A percentile compares a stretch with the other conserved stretches of the same genome.
These are phyloP conservation scores for Aleurites moluccanus DNA, from an alignment of 441 rosid genomes.

Conservation along the genomic window DNA sequence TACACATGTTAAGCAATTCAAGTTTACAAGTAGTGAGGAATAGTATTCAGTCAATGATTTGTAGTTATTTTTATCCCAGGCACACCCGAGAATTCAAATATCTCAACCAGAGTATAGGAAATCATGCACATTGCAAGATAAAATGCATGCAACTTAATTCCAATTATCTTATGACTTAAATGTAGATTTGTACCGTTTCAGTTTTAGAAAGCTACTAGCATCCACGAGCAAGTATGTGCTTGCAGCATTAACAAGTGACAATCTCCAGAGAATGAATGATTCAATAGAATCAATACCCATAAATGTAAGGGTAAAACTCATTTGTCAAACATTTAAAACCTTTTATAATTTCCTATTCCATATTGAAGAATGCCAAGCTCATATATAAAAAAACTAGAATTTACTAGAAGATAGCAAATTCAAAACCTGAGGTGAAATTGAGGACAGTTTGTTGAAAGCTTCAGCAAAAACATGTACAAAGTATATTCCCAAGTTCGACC, in stretches of 20 bases:
- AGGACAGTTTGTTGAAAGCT: not conserved
- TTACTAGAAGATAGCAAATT: not conserved
- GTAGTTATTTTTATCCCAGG: not conserved
- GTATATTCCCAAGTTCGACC: not conserved
- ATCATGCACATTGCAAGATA: not conserved
- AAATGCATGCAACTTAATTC: too few species aligned
- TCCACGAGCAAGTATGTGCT: not conserved
- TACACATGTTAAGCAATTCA: not conserved
- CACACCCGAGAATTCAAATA: not conserved
- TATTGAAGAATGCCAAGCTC: not conserved
- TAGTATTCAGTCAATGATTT: not conserved
- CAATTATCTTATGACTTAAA: not conserved
- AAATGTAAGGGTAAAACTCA: not conserved
- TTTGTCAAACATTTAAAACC: not conserved
- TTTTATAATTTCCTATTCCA: not conserved
- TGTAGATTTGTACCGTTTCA: not conserved
- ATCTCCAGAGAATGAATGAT: not conserved
- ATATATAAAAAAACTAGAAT: not conserved
- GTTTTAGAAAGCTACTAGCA: not conserved
- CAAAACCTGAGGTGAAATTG: constrained; percentile 2
- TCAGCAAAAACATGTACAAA: not conserved
- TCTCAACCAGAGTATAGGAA: not conserved
- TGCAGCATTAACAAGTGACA: too few species aligned
- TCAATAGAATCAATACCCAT: too few species aligned
- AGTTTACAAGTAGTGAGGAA: not conserved